Evolutionary conservation across 2,329 filamentous ascomycete genomes (phyloP).

Genomic region (Podosphaera xanthii): DNA sequence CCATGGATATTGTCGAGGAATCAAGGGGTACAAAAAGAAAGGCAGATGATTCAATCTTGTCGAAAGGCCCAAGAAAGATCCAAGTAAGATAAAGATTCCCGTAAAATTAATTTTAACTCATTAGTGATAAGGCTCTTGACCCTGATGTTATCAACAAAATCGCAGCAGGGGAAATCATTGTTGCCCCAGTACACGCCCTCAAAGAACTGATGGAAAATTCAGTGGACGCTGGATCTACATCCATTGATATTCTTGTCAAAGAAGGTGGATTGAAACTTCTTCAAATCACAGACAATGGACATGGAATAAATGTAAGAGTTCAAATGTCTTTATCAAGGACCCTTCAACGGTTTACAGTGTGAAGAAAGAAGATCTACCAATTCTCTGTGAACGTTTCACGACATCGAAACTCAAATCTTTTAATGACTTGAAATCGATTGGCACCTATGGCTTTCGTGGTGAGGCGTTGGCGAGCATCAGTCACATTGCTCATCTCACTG

Average conservation of each 20-base stretch:
- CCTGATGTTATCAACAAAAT: conserved; percentile 96
- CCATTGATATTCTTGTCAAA: conserved; percentile 75
- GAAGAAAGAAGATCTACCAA: conserved; percentile 72
- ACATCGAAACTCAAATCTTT: conserved; percentile 90
- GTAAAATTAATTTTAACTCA: conserved; percentile 6
- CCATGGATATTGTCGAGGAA: conserved; percentile 20
- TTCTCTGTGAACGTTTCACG: conserved; percentile 87
- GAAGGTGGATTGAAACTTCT: conserved; percentile 86
- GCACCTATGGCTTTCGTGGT: conserved; percentile 92
- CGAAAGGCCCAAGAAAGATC: conserved; percentile 24
- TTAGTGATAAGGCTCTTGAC: conserved; percentile 48
- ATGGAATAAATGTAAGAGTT: conserved; percentile 61
- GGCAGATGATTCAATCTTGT: conserved; percentile 20
- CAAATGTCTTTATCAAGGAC: background rate
- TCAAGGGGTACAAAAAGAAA: conserved; percentile 23
- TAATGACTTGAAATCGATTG: conserved; percentile 73
- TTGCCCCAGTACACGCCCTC: conserved; percentile 82
- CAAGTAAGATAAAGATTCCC: conserved; percentile 16
- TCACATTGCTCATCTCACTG: conserved; percentile 85
- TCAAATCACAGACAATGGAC: conserved; percentile 93
- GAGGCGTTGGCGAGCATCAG: conserved; percentile 95
- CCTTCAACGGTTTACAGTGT: background rate
- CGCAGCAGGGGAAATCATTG: conserved; percentile 92
- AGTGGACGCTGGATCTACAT: conserved; percentile 87
- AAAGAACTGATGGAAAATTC: conserved; percentile 96